Evolutionary conservation across 805 yeast genomes (phyloP).

Genomic region (Barnettozyma pratensis): DNA sequence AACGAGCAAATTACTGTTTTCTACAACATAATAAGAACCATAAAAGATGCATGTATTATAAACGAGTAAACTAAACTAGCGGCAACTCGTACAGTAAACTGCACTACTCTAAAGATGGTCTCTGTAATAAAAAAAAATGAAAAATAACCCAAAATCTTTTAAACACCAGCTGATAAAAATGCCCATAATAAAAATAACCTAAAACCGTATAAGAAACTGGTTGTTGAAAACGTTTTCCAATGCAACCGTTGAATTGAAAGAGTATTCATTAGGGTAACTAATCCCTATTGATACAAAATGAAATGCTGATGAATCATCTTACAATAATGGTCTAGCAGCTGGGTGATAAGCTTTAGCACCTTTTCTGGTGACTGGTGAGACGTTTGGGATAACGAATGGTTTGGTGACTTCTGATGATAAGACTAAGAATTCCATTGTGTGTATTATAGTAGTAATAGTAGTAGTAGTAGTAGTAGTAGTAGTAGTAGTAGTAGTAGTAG

Average conservation of each 20-base stretch:
- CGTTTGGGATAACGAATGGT: slow-evolving; percentile 61
- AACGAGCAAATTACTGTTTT: no score
- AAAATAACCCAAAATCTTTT: not conserved
- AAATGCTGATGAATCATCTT: not conserved
- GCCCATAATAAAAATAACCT: no score
- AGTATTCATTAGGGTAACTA: no score
- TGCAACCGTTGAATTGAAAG: no score
- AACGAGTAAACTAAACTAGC: no score
- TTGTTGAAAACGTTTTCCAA: no score
- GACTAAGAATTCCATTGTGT: slow-evolving; percentile 38
- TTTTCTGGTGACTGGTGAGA: slow-evolving; percentile 43
- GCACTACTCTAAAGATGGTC: no score
- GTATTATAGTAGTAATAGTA: not conserved
- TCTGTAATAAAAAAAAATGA: no score
- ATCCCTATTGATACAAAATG: not conserved
- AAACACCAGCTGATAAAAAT: not conserved
- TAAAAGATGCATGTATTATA: no score
- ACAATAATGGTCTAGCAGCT: slow-evolving; percentile 2
- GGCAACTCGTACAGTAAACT: no score
- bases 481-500: not conserved
- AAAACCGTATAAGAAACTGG: no score
- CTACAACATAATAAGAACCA: no score
- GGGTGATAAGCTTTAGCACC: not conserved
- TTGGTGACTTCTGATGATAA: slow-evolving; percentile 51
- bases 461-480: not conserved